Evolutionary conservation across 1,139 yeast species (phyloP), one percentile per base, ranked within the genome.

Genomic region (Saccharomyces hybrid): DNA sequence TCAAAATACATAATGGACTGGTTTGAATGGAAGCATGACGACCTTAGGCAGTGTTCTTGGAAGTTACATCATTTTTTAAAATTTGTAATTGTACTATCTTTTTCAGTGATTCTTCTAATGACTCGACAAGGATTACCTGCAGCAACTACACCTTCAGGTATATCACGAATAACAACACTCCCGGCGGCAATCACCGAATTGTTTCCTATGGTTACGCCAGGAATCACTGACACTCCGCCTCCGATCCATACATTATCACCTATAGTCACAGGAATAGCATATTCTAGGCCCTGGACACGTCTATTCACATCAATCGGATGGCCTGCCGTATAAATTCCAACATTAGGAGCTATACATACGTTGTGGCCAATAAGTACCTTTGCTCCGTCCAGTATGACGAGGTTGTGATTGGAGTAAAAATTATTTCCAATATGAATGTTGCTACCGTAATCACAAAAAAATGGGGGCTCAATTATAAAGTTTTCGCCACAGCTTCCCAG

Each of bases 211-310:
- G 79, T 81, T 12, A 84, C 86, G 2, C 89, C 90, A 1, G 87
- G 86, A 53, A 84, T 69, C 4, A 85, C 75, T 1, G 73, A 72
- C 24, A 73, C 78, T 50, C 76, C 75, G 2, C 83, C 76, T 8
- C 88, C 87, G 49, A 85, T 72, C 91, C 91, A 85, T 16, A 82
- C 86, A 56, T 80, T 78, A 63, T 82, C 75, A 0, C 86, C 88
- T 28, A 85, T 81, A 2, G 69, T 73, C 31, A 85, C 77, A 2
- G 86, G 84, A 46, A 67, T 65, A 0, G 85, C 84, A 60, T 72
- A 78, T 63, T 83, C 88, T 21, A 75, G 74, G 1, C 74, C 77
- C 0, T 68, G 69, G 11, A 57, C 42, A 53, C 90, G 71, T 53
- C 71, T 69, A 16, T 71, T 62, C 0, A 84, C 79, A 55, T 82